Evolutionary conservation across 2,329 filamentous ascomycete species (phyloP).

Genomic region (Neocucurbitaria cava): DNA sequence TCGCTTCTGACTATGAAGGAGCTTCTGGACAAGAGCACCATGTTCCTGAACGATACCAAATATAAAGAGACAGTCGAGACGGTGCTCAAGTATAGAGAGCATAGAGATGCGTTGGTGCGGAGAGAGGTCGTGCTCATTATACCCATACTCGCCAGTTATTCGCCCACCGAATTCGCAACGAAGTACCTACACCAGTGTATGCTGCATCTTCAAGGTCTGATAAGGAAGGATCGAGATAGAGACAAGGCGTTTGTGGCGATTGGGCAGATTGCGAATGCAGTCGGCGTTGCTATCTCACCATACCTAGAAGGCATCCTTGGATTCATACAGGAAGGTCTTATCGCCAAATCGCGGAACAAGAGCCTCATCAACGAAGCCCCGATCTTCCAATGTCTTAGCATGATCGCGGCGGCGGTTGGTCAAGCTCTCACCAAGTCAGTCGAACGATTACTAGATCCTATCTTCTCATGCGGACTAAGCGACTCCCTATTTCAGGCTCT

Average conservation of each 20-base stretch:
- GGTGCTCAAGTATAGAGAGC: constrained; percentile 89
- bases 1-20: constrained; percentile 92
- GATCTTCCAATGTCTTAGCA: constrained; percentile 97
- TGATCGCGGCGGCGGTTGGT: constrained; percentile 91
- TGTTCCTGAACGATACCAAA: constrained; percentile 94
- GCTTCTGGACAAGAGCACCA: constrained; percentile 90
- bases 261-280: constrained; percentile 93
- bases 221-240: constrained; percentile 89
- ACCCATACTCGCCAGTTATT: constrained; percentile 90
- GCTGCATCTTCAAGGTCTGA: constrained; percentile 90
- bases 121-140: constrained; percentile 91
- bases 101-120: constrained; percentile 85
- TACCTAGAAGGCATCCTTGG: constrained; percentile 95
- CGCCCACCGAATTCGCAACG: constrained; percentile 86
- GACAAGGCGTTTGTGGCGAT: constrained; percentile 96
- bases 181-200: constrained; percentile 94
- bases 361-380: constrained; percentile 67
- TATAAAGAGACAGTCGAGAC: constrained; percentile 94
- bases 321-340: constrained; percentile 90
- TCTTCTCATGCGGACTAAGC: constrained; percentile 94
- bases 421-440: constrained; percentile 99
- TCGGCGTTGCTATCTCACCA: constrained; percentile 91
- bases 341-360: constrained; percentile 74
- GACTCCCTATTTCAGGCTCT: constrained; percentile 93
- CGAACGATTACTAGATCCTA: constrained; percentile 91